phyloP scores from a whole-genome alignment of 2,329 filamentous ascomycete genomes.

The Coniosporium tulheliwenetii region DNA sequence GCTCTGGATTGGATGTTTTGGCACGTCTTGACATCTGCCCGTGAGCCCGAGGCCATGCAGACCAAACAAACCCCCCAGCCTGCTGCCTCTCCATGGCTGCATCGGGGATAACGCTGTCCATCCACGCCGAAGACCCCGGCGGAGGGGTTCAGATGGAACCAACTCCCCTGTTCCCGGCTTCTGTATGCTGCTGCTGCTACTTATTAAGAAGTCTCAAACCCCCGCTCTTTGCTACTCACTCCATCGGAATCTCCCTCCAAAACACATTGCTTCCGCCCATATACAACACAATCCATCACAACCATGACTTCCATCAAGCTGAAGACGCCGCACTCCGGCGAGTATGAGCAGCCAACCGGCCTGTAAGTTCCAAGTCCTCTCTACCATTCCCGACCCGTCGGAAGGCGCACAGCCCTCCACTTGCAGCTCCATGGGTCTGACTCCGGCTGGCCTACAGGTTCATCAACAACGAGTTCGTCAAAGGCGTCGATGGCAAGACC shows the following conservation, averaged over 20 bases:
- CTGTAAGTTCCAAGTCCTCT: conserved; percentile 27
- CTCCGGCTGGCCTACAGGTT: conserved; percentile 36
- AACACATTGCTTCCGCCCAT: conserved; percentile 1
- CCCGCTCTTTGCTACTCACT: background rate
- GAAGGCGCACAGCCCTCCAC: too few species aligned
- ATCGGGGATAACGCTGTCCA: too few species aligned
- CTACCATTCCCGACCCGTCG: conserved; percentile 31
- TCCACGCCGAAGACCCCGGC: too few species aligned
- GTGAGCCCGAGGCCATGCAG: too few species aligned
- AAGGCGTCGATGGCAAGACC: conserved; percentile 70
- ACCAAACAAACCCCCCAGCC: too few species aligned
- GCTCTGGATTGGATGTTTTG: too few species aligned
- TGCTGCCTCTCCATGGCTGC: too few species aligned
- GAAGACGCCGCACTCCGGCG: conserved; percentile 50
- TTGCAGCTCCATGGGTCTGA: background rate
- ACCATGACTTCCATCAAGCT: conserved; percentile 42
- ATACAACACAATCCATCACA: conserved; percentile 8
- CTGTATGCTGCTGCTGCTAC: too few species aligned
- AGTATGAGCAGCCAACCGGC: conserved; percentile 37
- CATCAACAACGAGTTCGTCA: conserved; percentile 88
- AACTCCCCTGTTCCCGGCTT: too few species aligned
- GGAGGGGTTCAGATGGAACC: too few species aligned
- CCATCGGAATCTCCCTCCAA: conserved; percentile 1
- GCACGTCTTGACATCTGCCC: too few species aligned
- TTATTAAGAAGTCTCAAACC: background rate